Percentiles rank a stretch among this genome's conserved stretches.
phyloP scores from a whole-genome alignment of 1,284 basidiomycete species.

The Fomitopsis betulina region DNA sequence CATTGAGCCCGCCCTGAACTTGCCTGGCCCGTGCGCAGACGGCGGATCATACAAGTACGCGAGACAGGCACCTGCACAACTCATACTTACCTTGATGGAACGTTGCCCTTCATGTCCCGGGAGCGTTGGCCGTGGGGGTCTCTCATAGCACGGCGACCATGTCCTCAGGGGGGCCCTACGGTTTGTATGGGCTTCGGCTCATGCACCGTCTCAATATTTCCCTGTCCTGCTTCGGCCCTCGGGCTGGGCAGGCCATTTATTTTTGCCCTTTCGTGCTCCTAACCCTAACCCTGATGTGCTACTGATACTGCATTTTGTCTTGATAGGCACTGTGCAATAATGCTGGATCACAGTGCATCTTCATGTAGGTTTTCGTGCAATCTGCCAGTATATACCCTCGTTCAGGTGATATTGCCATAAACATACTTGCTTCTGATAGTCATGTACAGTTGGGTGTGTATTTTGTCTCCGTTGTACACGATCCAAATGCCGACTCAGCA shows the following conservation, averaged over 20 bases:
- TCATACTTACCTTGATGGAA: slow-evolving; percentile 4
- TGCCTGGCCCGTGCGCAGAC: not conserved
- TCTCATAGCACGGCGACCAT: slow-evolving; percentile 71
- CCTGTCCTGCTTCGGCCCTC: slow-evolving; percentile 55
- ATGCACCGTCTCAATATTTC: slow-evolving; percentile 71
- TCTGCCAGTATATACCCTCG: not conserved
- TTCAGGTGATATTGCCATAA: not conserved
- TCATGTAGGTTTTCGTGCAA: not conserved
- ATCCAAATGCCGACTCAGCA: too few relatives aligned
- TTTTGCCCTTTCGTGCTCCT: slow-evolving; percentile 11
- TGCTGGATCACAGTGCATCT: too few relatives aligned
- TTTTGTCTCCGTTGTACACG: too few relatives aligned
- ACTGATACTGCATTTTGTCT: too few relatives aligned
- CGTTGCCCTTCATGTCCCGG: not conserved
- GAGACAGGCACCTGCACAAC: not conserved
- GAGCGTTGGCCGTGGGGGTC: slow-evolving; percentile 31
- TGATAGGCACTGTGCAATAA: too few relatives aligned
- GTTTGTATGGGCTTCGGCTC: slow-evolving; percentile 63
- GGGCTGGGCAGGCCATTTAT: slow-evolving; percentile 33
- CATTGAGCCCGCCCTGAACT: not conserved
- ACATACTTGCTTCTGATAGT: too few relatives aligned
- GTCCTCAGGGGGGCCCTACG: slow-evolving; percentile 43
- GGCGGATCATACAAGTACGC: too few relatives aligned
- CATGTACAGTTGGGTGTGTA: too few relatives aligned
- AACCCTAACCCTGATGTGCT: slow-evolving; percentile 6